Evolutionary conservation across 1,284 basidiomycete species (phyloP).

Genomic region (Schizophyllum amplum): DNA sequence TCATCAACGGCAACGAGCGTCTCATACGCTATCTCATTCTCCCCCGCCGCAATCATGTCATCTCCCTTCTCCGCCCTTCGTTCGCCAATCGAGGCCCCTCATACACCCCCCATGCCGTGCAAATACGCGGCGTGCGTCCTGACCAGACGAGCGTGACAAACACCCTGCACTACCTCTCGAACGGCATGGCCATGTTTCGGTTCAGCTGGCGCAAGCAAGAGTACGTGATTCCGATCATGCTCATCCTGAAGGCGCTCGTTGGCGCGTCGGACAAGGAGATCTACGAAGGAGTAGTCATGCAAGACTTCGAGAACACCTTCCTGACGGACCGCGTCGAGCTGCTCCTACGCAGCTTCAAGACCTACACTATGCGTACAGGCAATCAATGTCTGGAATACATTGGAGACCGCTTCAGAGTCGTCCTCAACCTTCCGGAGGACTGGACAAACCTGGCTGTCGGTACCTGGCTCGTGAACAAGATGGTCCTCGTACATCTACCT

Average conservation of each 20-base stretch:
- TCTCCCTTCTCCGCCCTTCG: slow-evolving; percentile 78
- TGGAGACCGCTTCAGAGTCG: slow-evolving; percentile 96
- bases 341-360: slow-evolving; percentile 96
- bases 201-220: slow-evolving; percentile 99
- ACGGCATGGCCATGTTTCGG: slow-evolving; percentile 91
- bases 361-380: slow-evolving; percentile 84
- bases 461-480: slow-evolving; percentile 75
- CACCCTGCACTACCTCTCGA: slow-evolving; percentile 94
- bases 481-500: slow-evolving; percentile 88
- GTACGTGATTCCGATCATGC: slow-evolving; percentile 97
- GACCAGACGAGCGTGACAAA: slow-evolving; percentile 94
- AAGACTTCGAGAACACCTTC: slow-evolving; percentile 97
- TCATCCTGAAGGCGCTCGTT: slow-evolving; percentile 94
- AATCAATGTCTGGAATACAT: slow-evolving; percentile 93
- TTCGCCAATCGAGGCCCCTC: slow-evolving; percentile 91
- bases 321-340: slow-evolving; percentile 96
- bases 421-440: slow-evolving; percentile 89
- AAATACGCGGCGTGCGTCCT: slow-evolving; percentile 89
- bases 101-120: slow-evolving; percentile 91
- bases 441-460: slow-evolving; percentile 85
- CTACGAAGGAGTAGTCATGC: slow-evolving; percentile 96
- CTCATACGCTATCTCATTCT: slow-evolving; percentile 96
- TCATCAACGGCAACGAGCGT: slow-evolving; percentile 99
- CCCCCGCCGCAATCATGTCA: slow-evolving; percentile 84
- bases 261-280: slow-evolving; percentile 95